Base-by-base conservation (phyloP, 176 grass and related monocot genomes). In the Phragmites australis region DNA sequence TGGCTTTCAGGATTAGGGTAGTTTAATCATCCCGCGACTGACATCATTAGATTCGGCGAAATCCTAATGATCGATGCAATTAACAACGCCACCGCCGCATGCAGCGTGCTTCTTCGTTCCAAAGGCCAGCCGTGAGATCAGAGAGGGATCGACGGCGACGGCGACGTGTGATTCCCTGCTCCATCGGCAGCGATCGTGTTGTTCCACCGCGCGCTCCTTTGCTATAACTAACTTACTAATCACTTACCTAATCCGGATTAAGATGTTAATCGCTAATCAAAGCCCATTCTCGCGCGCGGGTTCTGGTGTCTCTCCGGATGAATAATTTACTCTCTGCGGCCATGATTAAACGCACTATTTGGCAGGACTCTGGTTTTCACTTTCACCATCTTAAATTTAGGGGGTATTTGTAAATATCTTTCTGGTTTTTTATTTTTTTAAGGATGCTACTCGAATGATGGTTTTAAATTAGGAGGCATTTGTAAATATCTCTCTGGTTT, bases 21-120 rank as follows among this genome's bases (percentile, higher is more conserved):
- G 32, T 42, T 30, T 41, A 42, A 31, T 31, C 74, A 51, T 70
- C 26, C 9, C 14, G 40, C 59, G 43, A 85, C 29, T 79, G 65
- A 34, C 68, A 86, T 80, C 76, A 86, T 55, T 80, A 74, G 76
- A 86, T 86, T 86, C 47, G 68, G 34, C 16, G 14, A 77, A 80
- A 80, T 80, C 84, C 2, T 45, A 73, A 65, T 47, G 8, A 16
- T 39, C 26, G 19, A 19, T n/a, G 14, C 8, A 25, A 42, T 45
- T n/a, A 42, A 67, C 21, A 67, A 43, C 23, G 40, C 42, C 12
- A n/a, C n/a, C n/a, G n/a, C n/a, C n/a, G n/a, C 21, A 37, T 19
- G 34, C 5, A 37, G 34, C 5, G 34, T 42, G 32, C 18, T 11
- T 9, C 39, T 17, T 16, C 50, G 25, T 6, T 68, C 78, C 56